These are phyloP conservation scores for Mycena maculata DNA, from an alignment of 768 basidiomycete genomes.

Conservation along the genomic window DNA sequence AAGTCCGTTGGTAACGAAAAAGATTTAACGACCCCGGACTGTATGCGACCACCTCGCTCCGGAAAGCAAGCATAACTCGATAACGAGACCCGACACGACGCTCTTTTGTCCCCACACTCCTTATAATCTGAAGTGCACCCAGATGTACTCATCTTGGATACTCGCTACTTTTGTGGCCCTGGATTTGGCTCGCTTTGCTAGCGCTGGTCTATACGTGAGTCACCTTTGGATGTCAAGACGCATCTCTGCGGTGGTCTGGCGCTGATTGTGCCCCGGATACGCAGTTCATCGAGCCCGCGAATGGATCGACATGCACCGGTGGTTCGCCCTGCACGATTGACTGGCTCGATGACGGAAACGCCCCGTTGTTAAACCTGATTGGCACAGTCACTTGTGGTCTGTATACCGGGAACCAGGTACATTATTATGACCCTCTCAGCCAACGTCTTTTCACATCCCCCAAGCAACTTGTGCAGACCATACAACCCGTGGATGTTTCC, in stretches of 20 bases:
- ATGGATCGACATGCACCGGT: slow-evolving; percentile 59
- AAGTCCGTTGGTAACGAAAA: too few species aligned
- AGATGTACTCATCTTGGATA: slow-evolving; percentile 25
- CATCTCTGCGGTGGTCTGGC: too few species aligned
- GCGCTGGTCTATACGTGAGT: slow-evolving; percentile 58
- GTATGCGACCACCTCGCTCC: neutral
- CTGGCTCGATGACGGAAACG: slow-evolving; percentile 73
- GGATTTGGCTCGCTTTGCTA: slow-evolving; percentile 41
- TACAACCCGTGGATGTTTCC: slow-evolving; percentile 67
- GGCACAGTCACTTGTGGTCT: slow-evolving; percentile 67
- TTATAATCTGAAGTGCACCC: slow-evolving; percentile 17
- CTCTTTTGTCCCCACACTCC: slow-evolving; percentile 32
- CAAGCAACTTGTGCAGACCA: slow-evolving; percentile 68
- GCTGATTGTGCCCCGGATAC: neutral
- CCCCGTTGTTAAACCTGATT: slow-evolving; percentile 58
- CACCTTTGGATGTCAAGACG: neutral
- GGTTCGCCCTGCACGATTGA: slow-evolving; percentile 64
- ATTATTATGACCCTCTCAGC: neutral
- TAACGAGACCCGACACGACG: slow-evolving; percentile 1
- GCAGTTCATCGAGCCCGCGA: slow-evolving; percentile 62
- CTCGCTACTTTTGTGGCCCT: slow-evolving; percentile 36
- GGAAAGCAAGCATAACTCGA: slow-evolving; percentile 1
- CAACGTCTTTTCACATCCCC: slow-evolving; percentile 1
- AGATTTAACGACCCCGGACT: slow-evolving; percentile 1
- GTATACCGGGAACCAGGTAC: slow-evolving; percentile 66